phyloP scores from a whole-genome alignment of 1,139 yeast genomes.

The Debaryomyces nepalensis region DNA sequence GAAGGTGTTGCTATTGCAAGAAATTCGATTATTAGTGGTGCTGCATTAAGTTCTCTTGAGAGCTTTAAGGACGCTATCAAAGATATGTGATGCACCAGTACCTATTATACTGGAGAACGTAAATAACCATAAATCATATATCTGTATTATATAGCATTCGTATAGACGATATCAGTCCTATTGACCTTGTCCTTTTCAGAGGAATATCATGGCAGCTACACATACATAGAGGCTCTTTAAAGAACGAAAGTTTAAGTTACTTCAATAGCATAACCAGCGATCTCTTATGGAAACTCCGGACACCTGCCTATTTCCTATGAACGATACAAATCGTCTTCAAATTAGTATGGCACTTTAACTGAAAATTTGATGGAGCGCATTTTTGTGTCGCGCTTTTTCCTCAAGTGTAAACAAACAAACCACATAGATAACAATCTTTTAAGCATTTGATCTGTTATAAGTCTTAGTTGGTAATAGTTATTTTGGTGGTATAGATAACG shows the following conservation, averaged over 20 bases:
- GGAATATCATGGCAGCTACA: too few species aligned
- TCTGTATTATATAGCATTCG: neutral
- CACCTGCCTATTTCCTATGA: too few species aligned
- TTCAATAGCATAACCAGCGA: too few species aligned
- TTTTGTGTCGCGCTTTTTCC: slow-evolving; percentile 10
- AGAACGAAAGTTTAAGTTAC: too few species aligned
- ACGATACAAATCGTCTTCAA: too few species aligned
- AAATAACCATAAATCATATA: neutral
- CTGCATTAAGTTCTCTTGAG: slow-evolving; percentile 63
- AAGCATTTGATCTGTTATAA: slow-evolving; percentile 2
- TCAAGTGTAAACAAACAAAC: slow-evolving; percentile 11
- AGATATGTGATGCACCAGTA: too few species aligned
- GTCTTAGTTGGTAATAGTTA: neutral
- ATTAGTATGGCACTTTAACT: too few species aligned
- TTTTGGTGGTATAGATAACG: neutral
- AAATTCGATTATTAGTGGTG: slow-evolving; percentile 65
- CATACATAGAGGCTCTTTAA: too few species aligned
- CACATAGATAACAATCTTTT: slow-evolving; percentile 7
- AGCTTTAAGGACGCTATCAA: slow-evolving; percentile 54
- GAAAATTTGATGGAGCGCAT: neutral
- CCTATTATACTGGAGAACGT: too few species aligned
- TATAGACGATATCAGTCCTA: slow-evolving; percentile 3
- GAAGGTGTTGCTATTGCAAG: slow-evolving; percentile 80
- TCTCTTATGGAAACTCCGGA: too few species aligned
- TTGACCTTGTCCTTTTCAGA: too few species aligned